These are phyloP conservation scores for Primulina huaijiensis DNA, from an alignment of 257 asterid genomes.

Conservation along the genomic window DNA sequence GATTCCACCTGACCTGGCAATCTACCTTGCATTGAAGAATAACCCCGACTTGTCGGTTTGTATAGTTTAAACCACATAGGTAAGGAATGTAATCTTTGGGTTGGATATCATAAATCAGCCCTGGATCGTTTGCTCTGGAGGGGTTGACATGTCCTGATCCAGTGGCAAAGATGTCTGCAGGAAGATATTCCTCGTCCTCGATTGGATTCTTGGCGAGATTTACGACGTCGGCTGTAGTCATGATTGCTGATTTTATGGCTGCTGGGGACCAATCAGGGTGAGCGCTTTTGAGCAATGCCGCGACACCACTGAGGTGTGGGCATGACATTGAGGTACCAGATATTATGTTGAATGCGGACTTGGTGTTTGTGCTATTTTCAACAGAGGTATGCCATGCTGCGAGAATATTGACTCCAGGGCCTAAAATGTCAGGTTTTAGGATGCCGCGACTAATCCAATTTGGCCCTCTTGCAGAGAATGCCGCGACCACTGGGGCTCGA, in stretches of 20 bases:
- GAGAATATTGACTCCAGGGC: slow-evolving; percentile 55
- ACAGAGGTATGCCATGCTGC: slow-evolving; percentile 43
- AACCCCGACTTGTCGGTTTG: slow-evolving; percentile 7
- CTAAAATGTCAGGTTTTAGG: slow-evolving; percentile 59
- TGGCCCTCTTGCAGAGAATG: slow-evolving; percentile 56
- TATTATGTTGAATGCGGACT: slow-evolving; percentile 27
- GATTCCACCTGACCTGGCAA: slow-evolving; percentile 22
- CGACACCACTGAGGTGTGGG: slow-evolving; percentile 40
- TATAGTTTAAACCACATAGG: slow-evolving; percentile 28
- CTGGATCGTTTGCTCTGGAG: slow-evolving; percentile 25
- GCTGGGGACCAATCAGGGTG: slow-evolving; percentile 43
- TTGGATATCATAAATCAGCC: slow-evolving; percentile 25
- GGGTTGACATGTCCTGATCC: slow-evolving; percentile 32
- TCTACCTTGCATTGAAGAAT: slow-evolving; percentile 23
- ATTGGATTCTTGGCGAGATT: slow-evolving; percentile 28
- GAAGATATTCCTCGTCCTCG: slow-evolving; percentile 13
- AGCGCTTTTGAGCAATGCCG: slow-evolving; percentile 32
- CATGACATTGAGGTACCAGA: slow-evolving; percentile 40
- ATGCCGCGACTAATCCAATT: slow-evolving; percentile 36
- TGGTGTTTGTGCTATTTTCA: slow-evolving; percentile 24
- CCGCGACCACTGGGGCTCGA: slow-evolving; percentile 40
- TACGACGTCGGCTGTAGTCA: slow-evolving; percentile 43
- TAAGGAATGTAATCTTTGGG: slow-evolving; percentile 22
- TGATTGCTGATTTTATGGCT: slow-evolving; percentile 51
- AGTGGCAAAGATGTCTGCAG: slow-evolving; percentile 24